A percentile compares a stretch with the other conserved stretches of the same genome.
Conservation (phyloP, 2,329 filamentous ascomycete species). For the Colletotrichum horii region DNA sequence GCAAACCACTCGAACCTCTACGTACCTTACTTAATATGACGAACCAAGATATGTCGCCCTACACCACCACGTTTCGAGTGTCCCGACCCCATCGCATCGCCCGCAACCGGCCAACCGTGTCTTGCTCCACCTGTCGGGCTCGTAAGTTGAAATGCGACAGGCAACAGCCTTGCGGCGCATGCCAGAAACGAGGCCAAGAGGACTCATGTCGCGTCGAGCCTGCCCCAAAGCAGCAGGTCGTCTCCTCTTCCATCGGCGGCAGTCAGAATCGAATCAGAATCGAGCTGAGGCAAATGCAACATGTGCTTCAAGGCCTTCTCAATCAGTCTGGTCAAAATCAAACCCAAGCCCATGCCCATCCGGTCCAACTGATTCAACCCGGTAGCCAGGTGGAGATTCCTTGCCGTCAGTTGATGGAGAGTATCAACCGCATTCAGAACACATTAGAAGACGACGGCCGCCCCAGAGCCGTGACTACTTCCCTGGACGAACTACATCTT, state of each 20-base stretch:
- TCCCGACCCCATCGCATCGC: not conserved
- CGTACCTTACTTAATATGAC: not conserved
- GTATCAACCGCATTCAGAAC: slow-evolving; percentile 38
- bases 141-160: not conserved
- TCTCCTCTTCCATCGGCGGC: not conserved
- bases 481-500: not conserved
- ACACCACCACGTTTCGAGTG: not conserved
- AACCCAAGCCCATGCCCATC: not conserved
- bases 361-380: not conserved
- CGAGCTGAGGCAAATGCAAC: slow-evolving; percentile 43
- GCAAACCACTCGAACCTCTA: not conserved
- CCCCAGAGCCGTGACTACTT: not conserved
- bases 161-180: not conserved
- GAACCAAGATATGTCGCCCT: not conserved
- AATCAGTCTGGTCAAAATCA: not conserved
- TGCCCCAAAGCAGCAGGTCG: not conserved
- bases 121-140: not conserved
- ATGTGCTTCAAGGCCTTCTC: slow-evolving; percentile 40
- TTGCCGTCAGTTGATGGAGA: not conserved
- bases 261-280: slow-evolving; percentile 35
- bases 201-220: not conserved
- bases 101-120: not conserved
- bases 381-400: not conserved
- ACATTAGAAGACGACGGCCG: slow-evolving; percentile 28
- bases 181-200: not conserved